Conservation (phyloP, 2,329 filamentous ascomycete species). For the Botrytis deweyae region DNA sequence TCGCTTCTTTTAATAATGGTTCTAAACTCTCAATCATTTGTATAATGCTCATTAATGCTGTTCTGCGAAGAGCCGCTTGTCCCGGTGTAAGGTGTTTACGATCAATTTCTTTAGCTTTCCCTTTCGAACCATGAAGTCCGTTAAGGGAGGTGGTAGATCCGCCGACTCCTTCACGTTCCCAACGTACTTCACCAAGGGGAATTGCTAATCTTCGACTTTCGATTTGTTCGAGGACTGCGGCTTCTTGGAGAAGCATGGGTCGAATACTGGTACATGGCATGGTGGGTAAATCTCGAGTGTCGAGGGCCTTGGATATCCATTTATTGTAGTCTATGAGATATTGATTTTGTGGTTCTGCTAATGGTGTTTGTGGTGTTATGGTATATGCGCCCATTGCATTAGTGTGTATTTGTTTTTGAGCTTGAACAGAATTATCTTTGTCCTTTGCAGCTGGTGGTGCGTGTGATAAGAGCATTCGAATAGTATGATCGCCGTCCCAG, state of each 20-base stretch:
- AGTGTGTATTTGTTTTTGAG: slow-evolving; percentile 63
- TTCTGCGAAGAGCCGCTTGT: slow-evolving; percentile 72
- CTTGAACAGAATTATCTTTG: slow-evolving; percentile 45
- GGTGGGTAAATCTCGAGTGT: slow-evolving; percentile 65
- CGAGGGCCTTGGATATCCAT: slow-evolving; percentile 77
- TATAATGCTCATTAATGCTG: slow-evolving; percentile 77
- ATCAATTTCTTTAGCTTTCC: slow-evolving; percentile 36
- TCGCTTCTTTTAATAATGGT: slow-evolving; percentile 75
- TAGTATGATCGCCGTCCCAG: slow-evolving; percentile 84
- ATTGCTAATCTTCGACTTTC: slow-evolving; percentile 79
- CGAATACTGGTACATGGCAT: slow-evolving; percentile 78
- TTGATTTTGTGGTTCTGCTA: slow-evolving; percentile 76
- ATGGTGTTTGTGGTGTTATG: slow-evolving; percentile 78
- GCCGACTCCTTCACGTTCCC: slow-evolving; percentile 76
- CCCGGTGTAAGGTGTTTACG: slow-evolving; percentile 47
- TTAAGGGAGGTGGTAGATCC: slow-evolving; percentile 61
- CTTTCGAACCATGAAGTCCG: slow-evolving; percentile 45
- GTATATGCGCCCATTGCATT: slow-evolving; percentile 75
- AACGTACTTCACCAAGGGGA: slow-evolving; percentile 78
- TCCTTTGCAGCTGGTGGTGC: slow-evolving; percentile 49
- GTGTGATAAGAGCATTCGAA: slow-evolving; percentile 81
- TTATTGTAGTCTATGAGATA: slow-evolving; percentile 80
- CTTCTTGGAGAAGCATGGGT: slow-evolving; percentile 77
- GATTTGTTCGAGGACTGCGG: slow-evolving; percentile 67
- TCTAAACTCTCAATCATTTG: slow-evolving; percentile 85